Percentiles rank a stretch among this genome's conserved stretches.
Evolutionary conservation across 129 eudicot species (phyloP).

Genomic region (Helianthus tuberosus): DNA sequence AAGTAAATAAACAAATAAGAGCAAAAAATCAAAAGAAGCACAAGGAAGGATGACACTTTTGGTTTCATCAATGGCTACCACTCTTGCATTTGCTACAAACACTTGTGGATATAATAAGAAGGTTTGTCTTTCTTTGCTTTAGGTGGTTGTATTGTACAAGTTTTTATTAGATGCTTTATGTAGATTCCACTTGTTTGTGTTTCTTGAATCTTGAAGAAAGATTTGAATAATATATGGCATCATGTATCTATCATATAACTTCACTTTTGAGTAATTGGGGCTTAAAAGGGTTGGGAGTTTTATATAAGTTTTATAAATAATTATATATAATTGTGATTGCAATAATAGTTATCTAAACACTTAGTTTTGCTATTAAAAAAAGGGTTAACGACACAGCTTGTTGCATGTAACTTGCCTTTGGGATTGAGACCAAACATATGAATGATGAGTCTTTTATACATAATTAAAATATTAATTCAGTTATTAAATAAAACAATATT

Average conservation of each 20-base stretch:
- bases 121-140: slow-evolving; percentile 42
- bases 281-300: too few species aligned
- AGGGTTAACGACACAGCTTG: too few species aligned
- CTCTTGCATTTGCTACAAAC: slow-evolving; percentile 50
- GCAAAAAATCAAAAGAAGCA: slow-evolving; percentile 2
- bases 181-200: neutral
- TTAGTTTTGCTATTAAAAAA: too few species aligned
- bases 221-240: neutral
- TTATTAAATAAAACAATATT: too few species aligned
- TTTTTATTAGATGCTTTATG: neutral
- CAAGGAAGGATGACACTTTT: slow-evolving; percentile 41
- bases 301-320: too few species aligned
- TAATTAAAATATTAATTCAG: too few species aligned
- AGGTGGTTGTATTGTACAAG: slow-evolving; percentile 2
- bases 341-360: too few species aligned
- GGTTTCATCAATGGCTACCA: slow-evolving; percentile 67
- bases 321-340: too few species aligned
- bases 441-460: too few species aligned
- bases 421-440: too few species aligned
- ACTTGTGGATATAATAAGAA: slow-evolving; percentile 49
- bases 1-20: neutral
- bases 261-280: neutral
- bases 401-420: too few species aligned
- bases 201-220: neutral
- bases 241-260: neutral